Percentiles rank a stretch among this genome's conserved stretches.
Evolutionary conservation across 306 rosid genomes (phyloP).

Genomic region (Cucurbita ficifolia): DNA sequence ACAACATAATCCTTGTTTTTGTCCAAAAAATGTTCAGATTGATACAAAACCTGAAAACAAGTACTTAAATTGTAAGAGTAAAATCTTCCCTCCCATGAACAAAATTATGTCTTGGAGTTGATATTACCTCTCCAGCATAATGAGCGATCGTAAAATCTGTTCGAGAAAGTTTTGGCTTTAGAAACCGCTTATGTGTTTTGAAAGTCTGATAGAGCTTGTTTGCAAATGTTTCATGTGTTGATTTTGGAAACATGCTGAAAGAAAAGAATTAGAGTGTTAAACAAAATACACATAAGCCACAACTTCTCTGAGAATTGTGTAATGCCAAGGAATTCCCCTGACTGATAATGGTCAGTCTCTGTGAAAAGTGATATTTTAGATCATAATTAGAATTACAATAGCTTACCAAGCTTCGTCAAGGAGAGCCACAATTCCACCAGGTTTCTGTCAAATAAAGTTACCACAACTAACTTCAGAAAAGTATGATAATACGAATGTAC

Average conservation of each 20-base stretch:
- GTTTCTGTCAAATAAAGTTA: slow-evolving; percentile 56
- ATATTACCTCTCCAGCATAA: slow-evolving; percentile 94
- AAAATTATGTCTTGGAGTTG: slow-evolving; percentile 10
- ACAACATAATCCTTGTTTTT: slow-evolving; percentile 98
- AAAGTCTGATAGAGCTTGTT: slow-evolving; percentile 97
- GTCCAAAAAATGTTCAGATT: slow-evolving; percentile 90
- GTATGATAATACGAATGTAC: background rate
- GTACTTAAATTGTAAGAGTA: slow-evolving; percentile 17
- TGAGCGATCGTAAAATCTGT: slow-evolving; percentile 78
- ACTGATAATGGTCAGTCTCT: background rate
- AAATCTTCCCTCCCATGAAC: slow-evolving; percentile 5
- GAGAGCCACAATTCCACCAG: slow-evolving; percentile 93
- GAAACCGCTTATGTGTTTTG: slow-evolving; percentile 75
- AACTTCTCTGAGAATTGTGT: background rate
- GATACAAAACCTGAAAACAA: slow-evolving; percentile 65
- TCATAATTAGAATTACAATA: slow-evolving; percentile 5
- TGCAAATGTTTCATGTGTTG: slow-evolving; percentile 97
- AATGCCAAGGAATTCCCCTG: background rate
- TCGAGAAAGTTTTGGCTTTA: slow-evolving; percentile 95
- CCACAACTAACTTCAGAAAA: slow-evolving; percentile 9
- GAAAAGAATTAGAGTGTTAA: background rate
- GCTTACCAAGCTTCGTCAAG: slow-evolving; percentile 98
- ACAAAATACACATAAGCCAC: background rate
- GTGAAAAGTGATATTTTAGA: background rate
- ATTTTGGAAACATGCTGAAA: slow-evolving; percentile 99